Evolutionary conservation across 805 yeast genomes (phyloP), one percentile per base, ranked within the genome.

Genomic region (Clavispora asparagi): DNA sequence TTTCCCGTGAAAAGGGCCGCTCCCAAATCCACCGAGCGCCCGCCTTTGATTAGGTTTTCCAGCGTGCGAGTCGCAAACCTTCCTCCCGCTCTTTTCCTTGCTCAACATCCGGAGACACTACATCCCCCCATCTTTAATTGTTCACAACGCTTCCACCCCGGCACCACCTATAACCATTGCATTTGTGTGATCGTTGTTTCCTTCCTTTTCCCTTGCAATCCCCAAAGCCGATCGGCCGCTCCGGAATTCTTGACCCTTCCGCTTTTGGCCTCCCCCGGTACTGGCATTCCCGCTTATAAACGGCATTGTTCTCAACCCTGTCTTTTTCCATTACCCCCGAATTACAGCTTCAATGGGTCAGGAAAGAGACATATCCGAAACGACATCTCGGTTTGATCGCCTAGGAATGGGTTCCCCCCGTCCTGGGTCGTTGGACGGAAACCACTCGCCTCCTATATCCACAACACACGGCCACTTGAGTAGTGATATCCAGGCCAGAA

Each of bases 401-500:
- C 41, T 52, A 30, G 51, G 50, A 30, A 35, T 50, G 30, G 35
- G 37, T n/a, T 45, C 52, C 11, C 44, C 56, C 14, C 52, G 49
- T 29, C 45, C 49, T 9, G 19, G 32, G 42, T 42, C 55, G 7
- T 51, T 45, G 32, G 58, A 54, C 37, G 58, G 55, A 10, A 33
- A 55, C 10, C 52, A 46, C 23, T 47, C 52, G 28, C 58, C 58
- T 13, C 55, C 58, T 10, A 51, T 54, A 14, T 44, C 57, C 19
- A 49, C 56, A 9, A 47, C 58, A 19, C 58, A 53, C 36, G 58
- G 58, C 43, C 56, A 52, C 10, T 41, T 84, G 42, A 82, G 77
- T 56, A 83, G 94, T 10, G 92, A 87, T 51, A 78, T 89, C 36
- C 97, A 90, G 63, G 97, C 96, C 1, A 74, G 94, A 52, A 76